Conservation (phyloP, 2,329 filamentous ascomycete genomes). For the Ophiostoma tasmaniense region DNA sequence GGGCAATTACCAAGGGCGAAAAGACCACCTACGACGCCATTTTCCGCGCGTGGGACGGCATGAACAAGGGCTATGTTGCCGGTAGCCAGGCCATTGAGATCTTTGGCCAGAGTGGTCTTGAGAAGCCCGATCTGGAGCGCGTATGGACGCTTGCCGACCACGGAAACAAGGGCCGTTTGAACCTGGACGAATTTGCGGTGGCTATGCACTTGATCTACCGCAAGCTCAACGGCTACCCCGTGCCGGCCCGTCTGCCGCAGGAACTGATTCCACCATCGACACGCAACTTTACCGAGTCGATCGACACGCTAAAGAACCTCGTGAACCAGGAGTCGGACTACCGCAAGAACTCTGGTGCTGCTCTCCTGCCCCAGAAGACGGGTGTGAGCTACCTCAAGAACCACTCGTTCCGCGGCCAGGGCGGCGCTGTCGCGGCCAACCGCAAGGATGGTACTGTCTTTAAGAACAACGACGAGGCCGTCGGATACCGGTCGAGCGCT, state of each 20-base stretch:
- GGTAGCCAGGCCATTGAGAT: constrained; percentile 94
- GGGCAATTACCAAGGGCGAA: constrained; percentile 98
- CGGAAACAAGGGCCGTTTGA: constrained; percentile 85
- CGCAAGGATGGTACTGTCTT: constrained; percentile 95
- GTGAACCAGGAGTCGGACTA: constrained; percentile 82
- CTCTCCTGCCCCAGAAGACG: constrained; percentile 86
- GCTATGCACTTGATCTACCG: constrained; percentile 99
- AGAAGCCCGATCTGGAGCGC: constrained; percentile 80
- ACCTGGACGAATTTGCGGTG: constrained; percentile 95
- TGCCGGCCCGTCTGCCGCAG: constrained; percentile 77
- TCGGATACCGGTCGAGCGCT: constrained; percentile 89
- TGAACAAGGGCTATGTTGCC: constrained; percentile 84
- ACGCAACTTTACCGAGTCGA: constrained; percentile 83
- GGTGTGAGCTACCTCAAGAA: constrained; percentile 98
- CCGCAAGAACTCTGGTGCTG: constrained; percentile 80
- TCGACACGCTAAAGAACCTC: constrained; percentile 85
- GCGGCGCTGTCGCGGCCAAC: constrained; percentile 46
- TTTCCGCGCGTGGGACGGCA: constrained; percentile 93
- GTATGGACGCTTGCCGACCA: constrained; percentile 94
- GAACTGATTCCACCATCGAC: constrained; percentile 94
- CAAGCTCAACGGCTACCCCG: constrained; percentile 89
- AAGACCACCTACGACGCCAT: constrained; percentile 94
- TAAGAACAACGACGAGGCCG: constrained; percentile 88
- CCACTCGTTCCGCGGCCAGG: constrained; percentile 72
- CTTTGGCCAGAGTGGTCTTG: constrained; percentile 88